A percentile compares a stretch with the other conserved stretches of the same genome.
Evolutionary conservation across 768 basidiomycete species (phyloP).

Genomic region (Boletus pseudo-olivaceus): DNA sequence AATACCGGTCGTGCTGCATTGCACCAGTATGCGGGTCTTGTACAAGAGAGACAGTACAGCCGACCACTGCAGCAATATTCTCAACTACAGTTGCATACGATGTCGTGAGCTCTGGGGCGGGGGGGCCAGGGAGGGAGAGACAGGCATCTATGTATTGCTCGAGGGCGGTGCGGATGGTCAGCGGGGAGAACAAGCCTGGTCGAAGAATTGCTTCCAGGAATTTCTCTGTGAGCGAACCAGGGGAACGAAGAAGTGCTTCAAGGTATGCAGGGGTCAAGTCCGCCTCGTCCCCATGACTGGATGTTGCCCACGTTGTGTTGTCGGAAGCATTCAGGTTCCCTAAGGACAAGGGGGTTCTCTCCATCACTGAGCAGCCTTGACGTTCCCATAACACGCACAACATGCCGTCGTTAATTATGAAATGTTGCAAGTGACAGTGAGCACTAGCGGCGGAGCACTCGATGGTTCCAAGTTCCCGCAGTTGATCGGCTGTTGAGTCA

Average conservation of each 20-base stretch:
- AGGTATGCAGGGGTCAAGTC: slow-evolving; percentile 84
- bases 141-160: slow-evolving; percentile 77
- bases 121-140: slow-evolving; percentile 58
- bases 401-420: slow-evolving; percentile 49
- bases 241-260: slow-evolving; percentile 72
- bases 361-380: slow-evolving; percentile 71
- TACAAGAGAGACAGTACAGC: slow-evolving; percentile 74
- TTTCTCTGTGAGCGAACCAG: slow-evolving; percentile 70
- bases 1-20: slow-evolving; percentile 72
- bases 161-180: slow-evolving; percentile 78
- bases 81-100: slow-evolving; percentile 67
- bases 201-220: slow-evolving; percentile 82
- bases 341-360: slow-evolving; percentile 49
- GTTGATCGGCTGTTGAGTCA: slow-evolving; percentile 51
- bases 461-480: slow-evolving; percentile 55
- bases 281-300: slow-evolving; percentile 62
- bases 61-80: slow-evolving; percentile 81
- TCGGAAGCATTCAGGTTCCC: slow-evolving; percentile 30
- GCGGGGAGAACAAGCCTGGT: slow-evolving; percentile 82
- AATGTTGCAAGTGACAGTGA: slow-evolving; percentile 76
- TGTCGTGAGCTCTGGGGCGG: slow-evolving; percentile 53
- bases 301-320: slow-evolving; percentile 48
- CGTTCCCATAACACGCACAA: slow-evolving; percentile 79
- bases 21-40: slow-evolving; percentile 77
- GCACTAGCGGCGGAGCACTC: slow-evolving; percentile 58